phyloP scores from a whole-genome alignment of 495 filamentous ascomycete genomes.

The Haplographium delicatum region DNA sequence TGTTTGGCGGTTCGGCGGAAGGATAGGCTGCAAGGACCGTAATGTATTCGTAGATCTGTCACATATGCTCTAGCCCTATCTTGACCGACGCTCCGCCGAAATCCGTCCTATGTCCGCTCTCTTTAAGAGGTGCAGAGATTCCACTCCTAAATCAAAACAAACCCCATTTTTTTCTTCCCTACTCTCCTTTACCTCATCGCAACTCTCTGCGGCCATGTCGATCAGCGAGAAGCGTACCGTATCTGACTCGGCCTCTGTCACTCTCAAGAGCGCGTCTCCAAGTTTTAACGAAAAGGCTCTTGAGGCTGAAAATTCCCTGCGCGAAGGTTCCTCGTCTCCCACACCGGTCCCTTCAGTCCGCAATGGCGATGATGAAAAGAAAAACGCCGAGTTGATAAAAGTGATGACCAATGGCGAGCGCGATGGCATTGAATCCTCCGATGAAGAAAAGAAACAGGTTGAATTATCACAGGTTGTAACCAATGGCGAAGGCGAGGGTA shows the following conservation, averaged over 20 bases:
- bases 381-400: background rate
- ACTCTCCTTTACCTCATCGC: too few species aligned
- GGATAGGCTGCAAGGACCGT: too few species aligned
- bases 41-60: too few species aligned
- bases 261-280: conserved; percentile 13
- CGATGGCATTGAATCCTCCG: conserved; percentile 7
- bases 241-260: conserved; percentile 11
- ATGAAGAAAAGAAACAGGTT: conserved; percentile 4
- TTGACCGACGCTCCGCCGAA: too few species aligned
- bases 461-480: conserved; percentile 21
- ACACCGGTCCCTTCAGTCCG: background rate
- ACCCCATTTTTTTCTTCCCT: too few species aligned
- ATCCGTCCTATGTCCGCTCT: too few species aligned
- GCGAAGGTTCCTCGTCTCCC: conserved; percentile 11
- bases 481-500: conserved; percentile 22
- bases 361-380: background rate
- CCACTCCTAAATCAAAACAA: background rate
- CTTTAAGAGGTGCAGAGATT: too few species aligned
- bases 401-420: conserved; percentile 5
- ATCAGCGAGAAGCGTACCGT: conserved; percentile 1
- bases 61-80: too few species aligned
- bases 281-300: conserved; percentile 16
- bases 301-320: conserved; percentile 6
- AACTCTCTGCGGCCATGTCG: too few species aligned
- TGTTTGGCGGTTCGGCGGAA: too few species aligned